A percentile compares a stretch with the other conserved stretches of the same genome.
These are phyloP conservation scores for Tolypocladium guangdongense DNA, from an alignment of 2,329 filamentous ascomycete species.

Conservation along the genomic window DNA sequence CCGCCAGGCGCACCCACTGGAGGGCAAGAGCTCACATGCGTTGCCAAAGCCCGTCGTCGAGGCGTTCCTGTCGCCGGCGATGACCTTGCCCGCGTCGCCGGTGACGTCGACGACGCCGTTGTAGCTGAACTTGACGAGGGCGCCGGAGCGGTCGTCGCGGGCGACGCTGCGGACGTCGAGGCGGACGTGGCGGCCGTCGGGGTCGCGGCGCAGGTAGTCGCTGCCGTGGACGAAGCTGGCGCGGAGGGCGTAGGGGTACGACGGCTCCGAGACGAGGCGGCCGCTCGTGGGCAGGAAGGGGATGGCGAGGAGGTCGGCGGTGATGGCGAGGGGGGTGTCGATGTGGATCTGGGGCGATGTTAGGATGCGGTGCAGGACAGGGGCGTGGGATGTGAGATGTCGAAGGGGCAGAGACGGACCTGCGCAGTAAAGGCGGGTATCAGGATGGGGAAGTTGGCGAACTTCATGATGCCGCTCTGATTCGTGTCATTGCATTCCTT, in stretches of 20 bases:
- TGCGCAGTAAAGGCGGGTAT: neutral
- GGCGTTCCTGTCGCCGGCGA: conserved; percentile 22
- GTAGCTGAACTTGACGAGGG: conserved; percentile 25
- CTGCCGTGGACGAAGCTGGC: conserved; percentile 26
- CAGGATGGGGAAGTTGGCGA: neutral
- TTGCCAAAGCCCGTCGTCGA: conserved; percentile 18
- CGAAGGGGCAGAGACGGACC: neutral
- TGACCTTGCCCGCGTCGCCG: conserved; percentile 20
- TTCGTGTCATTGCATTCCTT: neutral
- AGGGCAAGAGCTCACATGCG: neutral
- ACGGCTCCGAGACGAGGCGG: conserved; percentile 22
- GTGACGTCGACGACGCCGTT: conserved; percentile 25
- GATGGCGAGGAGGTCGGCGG: conserved; percentile 21
- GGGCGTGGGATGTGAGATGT: neutral
- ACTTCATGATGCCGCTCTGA: neutral
- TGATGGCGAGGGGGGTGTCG: conserved; percentile 20
- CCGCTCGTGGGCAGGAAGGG: conserved; percentile 18
- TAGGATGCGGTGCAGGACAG: neutral
- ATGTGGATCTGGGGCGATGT: conserved; percentile 8
- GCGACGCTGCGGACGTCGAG: conserved; percentile 26
- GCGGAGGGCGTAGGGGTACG: conserved; percentile 23
- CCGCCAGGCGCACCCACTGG: neutral
- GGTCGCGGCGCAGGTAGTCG: conserved; percentile 29
- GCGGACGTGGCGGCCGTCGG: conserved; percentile 22
- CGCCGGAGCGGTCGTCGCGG: conserved; percentile 14